phyloP scores from a whole-genome alignment of 2,329 filamentous ascomycete species.

The Alternaria hordeiaustralica region DNA sequence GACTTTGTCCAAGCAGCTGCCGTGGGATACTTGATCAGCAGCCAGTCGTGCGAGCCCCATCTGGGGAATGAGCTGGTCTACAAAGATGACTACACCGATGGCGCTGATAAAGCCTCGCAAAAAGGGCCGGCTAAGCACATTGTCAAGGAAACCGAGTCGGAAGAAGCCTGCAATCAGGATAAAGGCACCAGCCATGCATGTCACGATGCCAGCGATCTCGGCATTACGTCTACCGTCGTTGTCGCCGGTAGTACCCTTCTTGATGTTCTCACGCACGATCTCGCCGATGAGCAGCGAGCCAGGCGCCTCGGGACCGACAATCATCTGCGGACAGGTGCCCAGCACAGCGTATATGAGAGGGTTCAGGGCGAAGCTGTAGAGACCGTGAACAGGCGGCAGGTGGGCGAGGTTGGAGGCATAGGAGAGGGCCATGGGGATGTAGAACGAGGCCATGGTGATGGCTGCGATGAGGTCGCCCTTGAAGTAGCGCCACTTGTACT shows the following conservation, averaged over 20 bases:
- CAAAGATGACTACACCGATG: constrained; percentile 93
- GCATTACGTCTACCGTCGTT: constrained; percentile 76
- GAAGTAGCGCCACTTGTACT: constrained; percentile 83
- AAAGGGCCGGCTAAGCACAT: constrained; percentile 90
- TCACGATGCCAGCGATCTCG: constrained; percentile 84
- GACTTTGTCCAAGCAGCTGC: constrained; percentile 85
- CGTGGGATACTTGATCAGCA: constrained; percentile 75
- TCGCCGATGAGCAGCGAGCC: constrained; percentile 89
- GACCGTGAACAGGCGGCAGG: constrained; percentile 88
- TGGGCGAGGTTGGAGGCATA: constrained; percentile 92
- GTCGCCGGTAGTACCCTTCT: constrained; percentile 68
- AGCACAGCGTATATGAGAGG: constrained; percentile 90
- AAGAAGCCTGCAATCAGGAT: constrained; percentile 87
- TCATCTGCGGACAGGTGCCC: constrained; percentile 89
- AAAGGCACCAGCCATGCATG: constrained; percentile 84
- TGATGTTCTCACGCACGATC: constrained; percentile 79
- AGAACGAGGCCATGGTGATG: constrained; percentile 97
- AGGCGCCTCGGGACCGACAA: constrained; percentile 93
- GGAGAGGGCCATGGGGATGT: constrained; percentile 95
- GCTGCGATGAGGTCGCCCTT: constrained; percentile 87
- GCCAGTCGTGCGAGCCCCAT: constrained; percentile 76
- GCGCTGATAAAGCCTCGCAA: constrained; percentile 95
- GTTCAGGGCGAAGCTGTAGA: constrained; percentile 94
- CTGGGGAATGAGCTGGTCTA: constrained; percentile 93
- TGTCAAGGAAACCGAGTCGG: constrained; percentile 90